These are phyloP conservation scores for Tolypocladium amazonense DNA, from an alignment of 2,329 filamentous ascomycete genomes.

Conservation along the genomic window DNA sequence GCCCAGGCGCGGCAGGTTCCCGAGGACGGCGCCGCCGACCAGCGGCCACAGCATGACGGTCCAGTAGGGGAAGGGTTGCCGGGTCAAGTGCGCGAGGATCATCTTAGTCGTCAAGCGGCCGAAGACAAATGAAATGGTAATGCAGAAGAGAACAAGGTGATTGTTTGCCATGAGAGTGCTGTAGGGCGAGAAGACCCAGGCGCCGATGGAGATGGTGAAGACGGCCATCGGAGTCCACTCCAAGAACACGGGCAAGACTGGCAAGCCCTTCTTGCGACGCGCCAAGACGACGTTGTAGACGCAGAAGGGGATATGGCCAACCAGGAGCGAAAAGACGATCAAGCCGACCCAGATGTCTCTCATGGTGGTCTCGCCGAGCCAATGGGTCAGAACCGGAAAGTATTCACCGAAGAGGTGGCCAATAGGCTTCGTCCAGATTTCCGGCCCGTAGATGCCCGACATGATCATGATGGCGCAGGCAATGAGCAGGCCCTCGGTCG, in stretches of 20 bases:
- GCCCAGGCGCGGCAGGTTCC: conserved; percentile 71
- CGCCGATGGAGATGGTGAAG: conserved; percentile 62
- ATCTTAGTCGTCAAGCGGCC: conserved; percentile 98
- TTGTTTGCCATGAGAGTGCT: conserved; percentile 74
- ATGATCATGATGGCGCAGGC: conserved; percentile 77
- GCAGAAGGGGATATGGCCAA: conserved; percentile 78
- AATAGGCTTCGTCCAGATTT: conserved; percentile 73
- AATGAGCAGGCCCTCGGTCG: conserved; percentile 88
- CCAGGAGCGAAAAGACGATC: conserved; percentile 53
- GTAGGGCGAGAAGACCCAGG: conserved; percentile 86
- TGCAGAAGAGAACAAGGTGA: conserved; percentile 81
- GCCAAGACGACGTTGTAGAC: conserved; percentile 76
- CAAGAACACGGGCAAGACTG: conserved; percentile 72
- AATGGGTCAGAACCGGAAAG: conserved; percentile 39
- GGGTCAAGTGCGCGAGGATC: conserved; percentile 88
- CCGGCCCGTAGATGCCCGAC: conserved; percentile 79
- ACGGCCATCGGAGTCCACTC: conserved; percentile 90
- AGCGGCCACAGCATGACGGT: conserved; percentile 84
- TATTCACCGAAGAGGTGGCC: conserved; percentile 51
- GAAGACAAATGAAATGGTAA: conserved; percentile 94
- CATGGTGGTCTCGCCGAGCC: conserved; percentile 63
- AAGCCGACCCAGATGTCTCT: conserved; percentile 80
- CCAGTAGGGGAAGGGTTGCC: conserved; percentile 94
- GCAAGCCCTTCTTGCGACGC: conserved; percentile 58
- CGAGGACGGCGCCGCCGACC: conserved; percentile 71